Evolutionary conservation across 1,139 yeast species (phyloP), one percentile per base, ranked within the genome.

Genomic region (Debaryomyces coudertii): DNA sequence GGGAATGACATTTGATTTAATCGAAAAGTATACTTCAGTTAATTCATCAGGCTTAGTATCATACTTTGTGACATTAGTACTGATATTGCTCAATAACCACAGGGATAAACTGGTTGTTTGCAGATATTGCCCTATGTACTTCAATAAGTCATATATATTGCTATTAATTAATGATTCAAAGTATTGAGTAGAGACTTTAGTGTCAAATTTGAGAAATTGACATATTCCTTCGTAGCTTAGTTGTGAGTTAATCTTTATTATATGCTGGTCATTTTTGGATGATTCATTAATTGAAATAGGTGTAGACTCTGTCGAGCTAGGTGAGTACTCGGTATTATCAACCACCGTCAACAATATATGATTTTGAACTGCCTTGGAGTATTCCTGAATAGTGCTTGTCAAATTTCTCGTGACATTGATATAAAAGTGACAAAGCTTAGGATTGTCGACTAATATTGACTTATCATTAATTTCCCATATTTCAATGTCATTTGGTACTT

Each of bases 311-410:
- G 67, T 55, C 6, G 76, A 69, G 2, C 55, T 43, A 0, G 78
- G 77, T 1, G 78, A 59, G 44, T 61, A 73, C 44, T 71, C 76
- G 3, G 53, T 42, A 50, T 73, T 75, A 49, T 76, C 80, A n/a
- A 75, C 62, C 0, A 75, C 57, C 1, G 71, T 68, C 18, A 71
- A 50, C 9, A 71, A 49, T 6, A 70, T 60, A 40, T 63, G 62
- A 40, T 61, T 58, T 30, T 57, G 56, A 16, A 60, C 50, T 3
- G 48, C 49, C 6, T 51, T 47, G 0, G 68, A 64, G 20, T 60
- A 50, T 3, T 53, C 41, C 29, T 46, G 46, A 27, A 54, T 48
- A 3, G 56, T 44, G 4, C 54, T 42, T 2, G 63, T 56, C 7
- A 71, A 52, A 20, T 62, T 62, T 15, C 61, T 56, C 11, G 71